phyloP scores from a whole-genome alignment of 2,329 filamentous ascomycete genomes.

The Fusarium staphyleae region DNA sequence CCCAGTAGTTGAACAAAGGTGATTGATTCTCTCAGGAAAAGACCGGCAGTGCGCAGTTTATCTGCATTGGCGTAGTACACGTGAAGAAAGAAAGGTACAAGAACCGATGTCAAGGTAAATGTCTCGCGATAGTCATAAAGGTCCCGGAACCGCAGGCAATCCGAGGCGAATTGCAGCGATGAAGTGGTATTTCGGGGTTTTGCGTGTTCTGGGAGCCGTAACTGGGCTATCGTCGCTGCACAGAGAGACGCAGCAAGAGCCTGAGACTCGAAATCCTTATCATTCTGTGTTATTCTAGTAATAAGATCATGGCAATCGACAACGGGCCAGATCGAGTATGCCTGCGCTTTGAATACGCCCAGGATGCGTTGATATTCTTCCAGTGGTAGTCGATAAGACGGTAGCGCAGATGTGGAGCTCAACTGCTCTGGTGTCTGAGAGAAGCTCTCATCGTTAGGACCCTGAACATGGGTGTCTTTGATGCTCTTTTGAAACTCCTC shows the following conservation, averaged over 20 bases:
- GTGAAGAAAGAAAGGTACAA: constrained; percentile 42
- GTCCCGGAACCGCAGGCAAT: constrained; percentile 30
- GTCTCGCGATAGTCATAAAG: constrained; percentile 38
- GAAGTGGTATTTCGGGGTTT: constrained; percentile 16
- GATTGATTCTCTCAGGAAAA: constrained; percentile 37
- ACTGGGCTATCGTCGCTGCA: constrained; percentile 39
- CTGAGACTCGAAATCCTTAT: constrained; percentile 32
- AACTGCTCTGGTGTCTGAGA: background rate
- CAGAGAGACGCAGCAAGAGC: constrained; percentile 39
- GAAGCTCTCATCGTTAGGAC: background rate
- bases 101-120: constrained; percentile 24
- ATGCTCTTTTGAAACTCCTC: constrained; percentile 27
- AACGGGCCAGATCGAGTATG: constrained; percentile 39
- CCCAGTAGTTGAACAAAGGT: constrained; percentile 36
- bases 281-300: constrained; percentile 14
- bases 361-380: constrained; percentile 34
- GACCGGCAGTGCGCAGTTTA: constrained; percentile 38
- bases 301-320: constrained; percentile 32
- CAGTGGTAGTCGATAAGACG: constrained; percentile 24
- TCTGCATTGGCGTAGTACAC: constrained; percentile 41
- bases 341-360: constrained; percentile 27
- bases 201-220: constrained; percentile 37
- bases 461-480: constrained; percentile 1
- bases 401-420: background rate
- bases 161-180: constrained; percentile 25